Conservation (phyloP, 495 filamentous ascomycete genomes). For the Aspergillus ostianus region DNA sequence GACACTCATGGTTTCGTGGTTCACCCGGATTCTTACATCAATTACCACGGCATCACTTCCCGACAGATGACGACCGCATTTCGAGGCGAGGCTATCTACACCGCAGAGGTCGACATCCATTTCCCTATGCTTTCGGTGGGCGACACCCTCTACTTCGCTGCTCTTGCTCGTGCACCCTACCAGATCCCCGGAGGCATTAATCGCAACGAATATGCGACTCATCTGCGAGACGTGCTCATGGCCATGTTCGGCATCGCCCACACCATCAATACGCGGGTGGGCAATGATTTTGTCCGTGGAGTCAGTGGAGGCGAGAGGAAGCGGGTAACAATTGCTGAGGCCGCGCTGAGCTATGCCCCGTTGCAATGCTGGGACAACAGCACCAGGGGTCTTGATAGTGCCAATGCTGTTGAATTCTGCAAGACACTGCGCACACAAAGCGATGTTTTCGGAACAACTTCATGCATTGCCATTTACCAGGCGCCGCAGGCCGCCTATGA, state of each 20-base stretch:
- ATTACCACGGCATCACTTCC: slow-evolving; percentile 70
- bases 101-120: slow-evolving; percentile 62
- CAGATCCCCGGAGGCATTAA: slow-evolving; percentile 46
- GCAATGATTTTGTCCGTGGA: slow-evolving; percentile 68
- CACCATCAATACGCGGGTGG: slow-evolving; percentile 69
- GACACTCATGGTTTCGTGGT: slow-evolving; percentile 68
- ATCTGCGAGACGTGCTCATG: slow-evolving; percentile 52
- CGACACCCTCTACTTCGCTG: slow-evolving; percentile 61
- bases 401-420: slow-evolving; percentile 64
- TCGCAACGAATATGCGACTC: slow-evolving; percentile 37
- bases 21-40: slow-evolving; percentile 52
- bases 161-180: slow-evolving; percentile 44
- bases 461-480: slow-evolving; percentile 73
- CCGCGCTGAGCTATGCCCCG: slow-evolving; percentile 22
- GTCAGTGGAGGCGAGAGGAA: slow-evolving; percentile 74
- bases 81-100: slow-evolving; percentile 66
- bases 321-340: slow-evolving; percentile 10
- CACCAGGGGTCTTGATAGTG: slow-evolving; percentile 73
- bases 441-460: slow-evolving; percentile 65
- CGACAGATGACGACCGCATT: slow-evolving; percentile 62
- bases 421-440: slow-evolving; percentile 63
- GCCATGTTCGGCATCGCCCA: slow-evolving; percentile 67
- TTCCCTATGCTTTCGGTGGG: slow-evolving; percentile 62
- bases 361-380: slow-evolving; percentile 76
- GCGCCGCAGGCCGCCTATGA: slow-evolving; percentile 72